phyloP scores from a whole-genome alignment of 192 early-diverging fungal species.

The Rhizophagus prolifer region DNA sequence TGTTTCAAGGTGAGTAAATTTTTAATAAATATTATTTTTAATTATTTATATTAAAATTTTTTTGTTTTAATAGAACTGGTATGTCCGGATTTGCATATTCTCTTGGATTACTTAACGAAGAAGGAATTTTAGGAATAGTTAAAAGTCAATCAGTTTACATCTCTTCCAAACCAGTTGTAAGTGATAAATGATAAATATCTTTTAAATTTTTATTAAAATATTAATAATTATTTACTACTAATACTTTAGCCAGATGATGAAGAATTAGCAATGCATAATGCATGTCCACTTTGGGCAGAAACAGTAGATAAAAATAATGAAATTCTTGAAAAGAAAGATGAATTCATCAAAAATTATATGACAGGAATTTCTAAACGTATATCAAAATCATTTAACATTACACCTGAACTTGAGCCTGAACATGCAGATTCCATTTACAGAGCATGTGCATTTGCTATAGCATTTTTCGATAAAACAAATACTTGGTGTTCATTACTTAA shows the following conservation, averaged over 20 bases:
- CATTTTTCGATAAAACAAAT: neutral
- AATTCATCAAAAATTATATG: neutral
- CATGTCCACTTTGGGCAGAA: conserved; percentile 13
- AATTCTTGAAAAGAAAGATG: neutral
- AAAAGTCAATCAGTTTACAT: conserved; percentile 18
- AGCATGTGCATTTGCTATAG: conserved; percentile 5
- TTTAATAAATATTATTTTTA: neutral
- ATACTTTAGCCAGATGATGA: neutral
- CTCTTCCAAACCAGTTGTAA: neutral
- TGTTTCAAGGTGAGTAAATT: conserved; percentile 16
- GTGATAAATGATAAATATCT: too few species aligned
- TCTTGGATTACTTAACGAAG: conserved; percentile 20
- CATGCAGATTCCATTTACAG: conserved; percentile 19
- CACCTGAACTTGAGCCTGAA: neutral
- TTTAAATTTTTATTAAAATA: too few species aligned
- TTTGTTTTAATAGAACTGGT: conserved; percentile 8
- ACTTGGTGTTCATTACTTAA: conserved; percentile 24
- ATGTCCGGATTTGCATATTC: conserved; percentile 19
- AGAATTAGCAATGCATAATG: conserved; percentile 19
- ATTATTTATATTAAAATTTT: neutral
- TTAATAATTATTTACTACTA: neutral
- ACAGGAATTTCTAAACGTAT: neutral
- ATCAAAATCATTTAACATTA: neutral
- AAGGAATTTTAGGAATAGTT: conserved; percentile 3
- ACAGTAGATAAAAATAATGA: neutral